Base-by-base conservation (phyloP, 148 eudicot genomes). In the Spergularia marina region DNA sequence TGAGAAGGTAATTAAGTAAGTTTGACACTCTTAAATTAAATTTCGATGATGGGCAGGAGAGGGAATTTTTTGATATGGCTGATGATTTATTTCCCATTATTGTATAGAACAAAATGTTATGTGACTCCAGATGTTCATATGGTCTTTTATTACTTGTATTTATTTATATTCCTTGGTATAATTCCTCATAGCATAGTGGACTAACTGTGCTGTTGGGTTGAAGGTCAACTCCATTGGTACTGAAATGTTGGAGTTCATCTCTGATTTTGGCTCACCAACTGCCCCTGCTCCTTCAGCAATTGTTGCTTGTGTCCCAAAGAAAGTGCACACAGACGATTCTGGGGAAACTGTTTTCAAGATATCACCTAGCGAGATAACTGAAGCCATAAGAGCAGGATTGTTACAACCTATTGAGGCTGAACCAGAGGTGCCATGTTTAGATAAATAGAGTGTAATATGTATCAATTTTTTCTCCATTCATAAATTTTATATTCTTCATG, bases 241-340 rank as follows among this genome's bases (percentile, higher is more conserved):
- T 64, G 79, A 91, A 85, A 88, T 96, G 68, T 81, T 96, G 82
- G 99, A 96, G 79, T 96, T 88, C 81, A 84, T 96, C 65, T 86
- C 99, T 76, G 94, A 96, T 83, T 92, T 81, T 71, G 98, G 92
- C 44, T 84, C 85, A 76, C 89, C 97, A 82, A 88, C 92, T 83
- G 97, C 98, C 61, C 99, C 99, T 13, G 80, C 86, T 84, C 98
- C 99, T 74, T 96, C 99, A 47, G 99, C 99, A 62, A 88, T 96
- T 78, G 99, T 96, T 86, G 97, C 98, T 39, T 96, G 99, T 77
- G 97, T 96, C 76, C 99, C 99, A 34, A 89, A 77, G 73, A 89
- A 86, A 81, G 90, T 91, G 65, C 97, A 96, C 78, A 72, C 79
- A 68, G 98, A 92, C 65, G 94, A 84, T 76, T 63, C 70, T 60